Evolutionary conservation across 2,329 filamentous ascomycete species (phyloP), one percentile per base, ranked within the genome.

Genomic region (Cyphellophora attinorum): DNA sequence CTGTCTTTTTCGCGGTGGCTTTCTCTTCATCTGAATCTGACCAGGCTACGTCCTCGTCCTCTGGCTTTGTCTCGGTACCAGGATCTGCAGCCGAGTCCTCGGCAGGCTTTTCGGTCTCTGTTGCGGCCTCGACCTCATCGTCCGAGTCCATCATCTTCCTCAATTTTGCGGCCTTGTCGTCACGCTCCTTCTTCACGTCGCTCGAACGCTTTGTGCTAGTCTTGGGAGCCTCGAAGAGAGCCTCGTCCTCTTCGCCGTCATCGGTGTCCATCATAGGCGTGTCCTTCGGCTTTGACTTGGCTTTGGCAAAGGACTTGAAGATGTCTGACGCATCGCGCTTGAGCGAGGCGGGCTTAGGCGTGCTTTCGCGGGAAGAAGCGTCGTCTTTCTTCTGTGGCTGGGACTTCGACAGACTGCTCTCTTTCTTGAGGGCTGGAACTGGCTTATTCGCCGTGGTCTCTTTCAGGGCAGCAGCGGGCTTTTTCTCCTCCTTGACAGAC

Each of bases 111-210:
- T n/a, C n/a, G n/a, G n/a, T n/a, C 6, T 16, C 25, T 25, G 29
- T 27, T 29, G 29, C 32, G 23, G 31, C 37, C 28, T 39, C 21
- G 33, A 13, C 60, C 0, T 69, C 65, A n/a, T 41, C 42, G 53
- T 81, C 78, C 25, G 73, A 68, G 35, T 85, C 81, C 81, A 86
- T 85, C 80, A 86, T 85, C 48, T 75, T 72, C 36, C 69, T 70
- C 31, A 86, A 58, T 42, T 69, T 72, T 33, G 78, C 79, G 49
- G 82, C 72, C 15, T 78, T 70, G 37, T 82, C 75, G 49, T 49
- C 46, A 11, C 42, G 43, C 27, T 46, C 44, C 33, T 39, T 39
- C 33, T 40, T 43, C 8, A 31, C 37, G 11, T 47, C 44, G 25
- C 40, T 47, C 5, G 36, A 10, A 27, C 47, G 36, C 32, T 50